Base-by-base conservation (phyloP, 768 basidiomycete genomes). In the Pisolithus orientalis region DNA sequence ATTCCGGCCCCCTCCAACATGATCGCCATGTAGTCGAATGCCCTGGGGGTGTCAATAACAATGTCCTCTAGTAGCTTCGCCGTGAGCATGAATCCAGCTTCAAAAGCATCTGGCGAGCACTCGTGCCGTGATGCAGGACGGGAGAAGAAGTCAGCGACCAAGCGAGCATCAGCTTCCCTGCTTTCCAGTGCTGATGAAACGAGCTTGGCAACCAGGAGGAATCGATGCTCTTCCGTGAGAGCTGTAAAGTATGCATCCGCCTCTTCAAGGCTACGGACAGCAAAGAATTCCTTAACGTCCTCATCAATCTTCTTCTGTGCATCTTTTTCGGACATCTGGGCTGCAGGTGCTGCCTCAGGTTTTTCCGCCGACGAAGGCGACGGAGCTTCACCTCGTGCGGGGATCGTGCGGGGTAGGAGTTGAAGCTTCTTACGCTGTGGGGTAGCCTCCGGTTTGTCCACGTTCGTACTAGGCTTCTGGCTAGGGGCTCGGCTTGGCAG, bases 11-110 rank as follows among this genome's bases (percentile, higher is more conserved):
- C 84, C 65, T 79, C 83, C 52, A 95, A 69, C 72, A 95, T 81
- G 53, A 80, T 72, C 11, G 83, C 89, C 66, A 91, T 83, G 53
- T 84, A 80, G 40, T 77, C 67, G 72, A 87, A 85, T 0, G 93
- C 95, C 62, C 84, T 85, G 9, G 95, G 94, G 44, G 87, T 88
- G 65, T 98, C 94, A 59, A 93, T 85, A 29, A 86, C 84, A 52
- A 94, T 80, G 63, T 97, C 94, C 61, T 93, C 91, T 60, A 98
- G 76, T 52, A 84, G 70, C 68, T 92, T 90, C 28, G 85, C 82
- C 47, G 82, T 75, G 0, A 78, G 75, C 44, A 64, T 63, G 66
- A 95, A 83, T 13, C 91, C 90, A 53, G 84, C 78, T 69, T 91
- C 86, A 66, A 96, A 84, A 4, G 78, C 67, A 4, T 76, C 78